Evolutionary conservation across 345 rosid genomes (phyloP).

Genomic region (Citrus unshiu): DNA sequence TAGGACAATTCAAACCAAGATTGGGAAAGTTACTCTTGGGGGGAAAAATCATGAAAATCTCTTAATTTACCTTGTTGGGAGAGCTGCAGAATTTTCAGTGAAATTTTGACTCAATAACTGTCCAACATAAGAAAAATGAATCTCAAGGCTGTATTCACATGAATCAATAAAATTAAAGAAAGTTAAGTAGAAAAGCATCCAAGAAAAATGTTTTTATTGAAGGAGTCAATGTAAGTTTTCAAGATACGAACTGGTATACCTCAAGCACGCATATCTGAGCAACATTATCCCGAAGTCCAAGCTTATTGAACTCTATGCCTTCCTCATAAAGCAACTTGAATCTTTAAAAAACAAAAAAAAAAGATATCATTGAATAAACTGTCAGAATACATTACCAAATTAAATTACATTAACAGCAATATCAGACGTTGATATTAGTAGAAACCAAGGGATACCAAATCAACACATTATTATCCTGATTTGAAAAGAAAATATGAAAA

Average conservation of each 20-base stretch:
- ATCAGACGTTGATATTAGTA: not conserved
- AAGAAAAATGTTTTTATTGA: not conserved
- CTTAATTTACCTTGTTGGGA: conserved; percentile 44
- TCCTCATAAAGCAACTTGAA: conserved; percentile 89
- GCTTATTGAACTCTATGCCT: conserved; percentile 70
- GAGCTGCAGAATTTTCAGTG: conserved; percentile 28
- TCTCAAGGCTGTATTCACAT: not conserved
- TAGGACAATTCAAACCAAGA: not conserved
- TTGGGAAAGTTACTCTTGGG: not conserved
- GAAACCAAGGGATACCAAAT: not conserved
- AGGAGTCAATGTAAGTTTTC: not conserved
- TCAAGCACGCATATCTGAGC: conserved; percentile 95
- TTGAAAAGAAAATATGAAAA: not conserved
- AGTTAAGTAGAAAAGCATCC: not conserved
- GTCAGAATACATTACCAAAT: conserved; percentile 12
- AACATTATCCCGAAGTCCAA: conserved; percentile 94
- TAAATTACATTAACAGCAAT: conserved; percentile 1
- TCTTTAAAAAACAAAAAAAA: conserved; percentile 31
- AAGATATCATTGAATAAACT: conserved; percentile 17
- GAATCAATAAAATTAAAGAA: not conserved
- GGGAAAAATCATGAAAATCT: not conserved
- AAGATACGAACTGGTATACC: conserved; percentile 38
- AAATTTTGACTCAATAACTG: conserved; percentile 41
- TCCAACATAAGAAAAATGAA: conserved; percentile 17
- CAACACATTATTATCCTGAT: not conserved